These are phyloP conservation scores for Nicotiana tabacum DNA, from an alignment of 257 asterid species.

Conservation along the genomic window DNA sequence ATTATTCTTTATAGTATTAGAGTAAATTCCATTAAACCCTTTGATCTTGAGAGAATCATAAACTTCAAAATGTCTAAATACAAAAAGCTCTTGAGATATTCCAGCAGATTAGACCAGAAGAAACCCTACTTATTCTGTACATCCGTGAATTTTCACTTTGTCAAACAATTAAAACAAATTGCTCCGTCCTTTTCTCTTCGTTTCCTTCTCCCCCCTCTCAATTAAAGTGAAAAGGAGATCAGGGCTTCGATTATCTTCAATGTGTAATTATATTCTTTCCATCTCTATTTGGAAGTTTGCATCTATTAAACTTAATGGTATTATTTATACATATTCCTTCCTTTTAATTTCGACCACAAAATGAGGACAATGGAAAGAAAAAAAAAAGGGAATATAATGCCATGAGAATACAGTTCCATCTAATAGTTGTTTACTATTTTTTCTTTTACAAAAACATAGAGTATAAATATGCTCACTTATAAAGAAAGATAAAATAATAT, in stretches of 20 bases:
- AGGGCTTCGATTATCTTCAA: not conserved
- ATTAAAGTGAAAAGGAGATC: too few relatives aligned
- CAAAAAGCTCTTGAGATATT: too few relatives aligned
- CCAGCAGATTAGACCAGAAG: too few relatives aligned
- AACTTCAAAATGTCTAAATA: not conserved
- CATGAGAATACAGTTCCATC: not conserved
- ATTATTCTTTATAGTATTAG: not conserved
- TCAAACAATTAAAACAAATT: too few relatives aligned
- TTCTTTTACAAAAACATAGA: not conserved
- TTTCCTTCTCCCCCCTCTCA: too few relatives aligned
- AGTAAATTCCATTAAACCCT: not conserved
- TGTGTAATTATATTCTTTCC: not conserved
- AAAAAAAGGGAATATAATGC: not conserved
- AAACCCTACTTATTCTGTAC: too few relatives aligned
- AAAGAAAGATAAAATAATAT: not conserved
- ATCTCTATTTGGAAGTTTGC: not conserved
- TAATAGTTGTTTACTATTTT: not conserved
- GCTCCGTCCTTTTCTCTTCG: too few relatives aligned
- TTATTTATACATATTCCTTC: not conserved
- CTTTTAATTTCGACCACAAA: not conserved
- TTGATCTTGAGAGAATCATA: not conserved
- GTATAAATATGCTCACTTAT: not conserved
- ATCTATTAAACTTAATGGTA: not conserved
- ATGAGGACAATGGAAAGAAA: not conserved
- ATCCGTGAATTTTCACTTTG: too few relatives aligned